A percentile compares a stretch with the other conserved stretches of the same genome.
Conservation (phyloP, 2,329 filamentous ascomycete species). For the Ophiocordyceps camponoti-rufipedis region DNA sequence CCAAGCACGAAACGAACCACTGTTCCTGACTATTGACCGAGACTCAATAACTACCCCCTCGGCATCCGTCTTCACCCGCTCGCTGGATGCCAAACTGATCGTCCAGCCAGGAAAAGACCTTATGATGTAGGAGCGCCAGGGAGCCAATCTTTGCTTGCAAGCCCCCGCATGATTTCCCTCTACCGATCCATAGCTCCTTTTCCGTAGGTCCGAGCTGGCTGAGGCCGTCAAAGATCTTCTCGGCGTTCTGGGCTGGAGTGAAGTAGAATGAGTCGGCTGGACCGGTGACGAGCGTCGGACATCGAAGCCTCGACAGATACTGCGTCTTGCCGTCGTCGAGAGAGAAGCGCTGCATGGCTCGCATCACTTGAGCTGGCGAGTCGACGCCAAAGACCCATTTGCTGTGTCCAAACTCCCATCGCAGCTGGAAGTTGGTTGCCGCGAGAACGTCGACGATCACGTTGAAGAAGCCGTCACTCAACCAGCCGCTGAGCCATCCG, state of each 20-base stretch:
- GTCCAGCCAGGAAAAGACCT: constrained; percentile 7
- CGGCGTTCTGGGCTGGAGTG: constrained; percentile 3
- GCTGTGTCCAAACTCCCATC: constrained; percentile 11
- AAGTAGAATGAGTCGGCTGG: constrained; percentile 7
- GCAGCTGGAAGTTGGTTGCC: constrained; percentile 9
- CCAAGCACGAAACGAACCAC: neutral
- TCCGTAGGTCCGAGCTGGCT: constrained; percentile 3
- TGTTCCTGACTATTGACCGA: neutral
- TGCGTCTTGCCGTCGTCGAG: constrained; percentile 1
- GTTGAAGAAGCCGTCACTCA: constrained; percentile 10
- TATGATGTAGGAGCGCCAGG: constrained; percentile 5
- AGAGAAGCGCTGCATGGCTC: constrained; percentile 6
- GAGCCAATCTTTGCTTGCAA: constrained; percentile 10
- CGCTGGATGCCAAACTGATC: constrained; percentile 6
- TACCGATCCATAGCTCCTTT: constrained; percentile 7
- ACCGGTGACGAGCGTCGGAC: constrained; percentile 12
- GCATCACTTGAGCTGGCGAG: constrained; percentile 9
- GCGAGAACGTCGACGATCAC: constrained; percentile 5
- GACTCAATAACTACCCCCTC: neutral
- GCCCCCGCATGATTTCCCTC: constrained; percentile 4
- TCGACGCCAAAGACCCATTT: constrained; percentile 9
- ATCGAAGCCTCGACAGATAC: constrained; percentile 7
- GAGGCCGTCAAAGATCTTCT: constrained; percentile 4
- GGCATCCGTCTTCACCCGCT: neutral
- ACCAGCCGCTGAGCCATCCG: constrained; percentile 9